Base-by-base conservation (phyloP, 179 eudicot species). In the Amaranthus tricolor region DNA sequence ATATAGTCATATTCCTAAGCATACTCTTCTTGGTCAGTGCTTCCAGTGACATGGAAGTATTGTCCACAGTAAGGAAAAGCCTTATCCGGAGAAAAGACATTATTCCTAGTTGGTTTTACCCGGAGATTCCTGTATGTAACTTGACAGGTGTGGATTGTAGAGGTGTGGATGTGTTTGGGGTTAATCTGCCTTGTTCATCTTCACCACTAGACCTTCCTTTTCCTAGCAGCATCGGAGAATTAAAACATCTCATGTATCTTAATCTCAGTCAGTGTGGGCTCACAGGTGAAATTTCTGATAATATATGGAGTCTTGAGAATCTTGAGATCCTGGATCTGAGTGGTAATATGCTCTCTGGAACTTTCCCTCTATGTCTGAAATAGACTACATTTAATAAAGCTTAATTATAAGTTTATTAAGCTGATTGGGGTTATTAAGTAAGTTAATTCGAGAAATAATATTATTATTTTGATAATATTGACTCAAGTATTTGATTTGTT, bases 71-170 rank as follows among this genome's bases (percentile, higher is more conserved):
- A 0, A 84, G 87, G 85, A 80, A 85, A 68, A 70, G 84, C 68
- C 75, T 94, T 53, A 74, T 71, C 54, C 85, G 72, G 57, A 76
- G 69, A 77, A 84, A 74, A 82, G 77, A 84, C 16, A 63, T 78
- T 60, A 78, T 89, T 72, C 83, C 94, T 1, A 80, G 85, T 68
- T 94, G 97, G 98, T 90, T 91, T 79, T 77, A 79, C 78, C 56
- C 86, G 10, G 78, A 80, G 59, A 71, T 73, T 56, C 77, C 88
- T 65, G 90, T 91, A 7, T 94, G 98, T 85, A 77, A 81, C 74
- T 89, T 94, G 96, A 82, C 86, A 13, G 96, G 98, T 20, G 84
- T 94, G 70, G 61, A 44, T n/a, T 94, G 98, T 72, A 82, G 82
- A 50, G 90, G 84, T 20, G 66, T 76, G 14, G 74, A 49, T 31